phyloP scores from a whole-genome alignment of 2,329 filamentous ascomycete genomes.

The Cladophialophora immunda region DNA sequence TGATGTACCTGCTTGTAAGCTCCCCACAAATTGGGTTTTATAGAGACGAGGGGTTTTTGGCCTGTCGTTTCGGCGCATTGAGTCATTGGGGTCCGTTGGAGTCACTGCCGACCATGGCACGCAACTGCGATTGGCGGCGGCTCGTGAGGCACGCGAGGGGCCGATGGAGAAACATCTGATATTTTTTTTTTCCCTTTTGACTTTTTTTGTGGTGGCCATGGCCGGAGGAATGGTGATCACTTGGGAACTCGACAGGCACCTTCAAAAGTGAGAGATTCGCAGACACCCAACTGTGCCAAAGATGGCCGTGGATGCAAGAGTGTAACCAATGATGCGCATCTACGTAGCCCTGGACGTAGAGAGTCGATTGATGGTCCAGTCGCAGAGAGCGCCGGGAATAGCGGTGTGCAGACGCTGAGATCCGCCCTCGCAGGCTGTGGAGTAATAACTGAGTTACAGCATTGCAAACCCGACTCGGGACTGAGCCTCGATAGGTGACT shows the following conservation, averaged over 20 bases:
- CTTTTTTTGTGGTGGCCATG: conserved; percentile 5
- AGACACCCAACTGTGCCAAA: neutral
- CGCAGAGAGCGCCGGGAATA: conserved; percentile 18
- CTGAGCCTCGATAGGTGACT: neutral
- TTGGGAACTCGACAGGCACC: neutral
- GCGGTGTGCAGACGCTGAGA: conserved; percentile 23
- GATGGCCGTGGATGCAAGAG: conserved; percentile 1
- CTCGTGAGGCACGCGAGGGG: conserved; percentile 17
- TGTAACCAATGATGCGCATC: conserved; percentile 15
- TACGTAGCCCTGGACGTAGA: conserved; percentile 12
- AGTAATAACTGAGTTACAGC: conserved; percentile 11
- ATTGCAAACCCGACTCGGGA: neutral
- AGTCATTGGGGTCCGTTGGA: conserved; percentile 7
- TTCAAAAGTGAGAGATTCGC: neutral
- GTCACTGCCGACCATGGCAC: neutral
- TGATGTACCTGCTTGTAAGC: neutral
- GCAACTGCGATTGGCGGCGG: conserved; percentile 3
- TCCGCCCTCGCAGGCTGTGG: conserved; percentile 8
- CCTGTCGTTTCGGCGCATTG: conserved; percentile 2
- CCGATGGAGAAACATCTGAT: conserved; percentile 8
- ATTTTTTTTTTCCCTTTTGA: neutral
- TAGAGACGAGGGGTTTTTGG: conserved; percentile 13
- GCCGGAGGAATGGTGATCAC: neutral
- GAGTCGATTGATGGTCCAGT: conserved; percentile 2
- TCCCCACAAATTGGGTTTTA: conserved; percentile 16